Evolutionary conservation across 2,329 filamentous ascomycete genomes (phyloP).

Genomic region (Endoconidiophora laricicola): DNA sequence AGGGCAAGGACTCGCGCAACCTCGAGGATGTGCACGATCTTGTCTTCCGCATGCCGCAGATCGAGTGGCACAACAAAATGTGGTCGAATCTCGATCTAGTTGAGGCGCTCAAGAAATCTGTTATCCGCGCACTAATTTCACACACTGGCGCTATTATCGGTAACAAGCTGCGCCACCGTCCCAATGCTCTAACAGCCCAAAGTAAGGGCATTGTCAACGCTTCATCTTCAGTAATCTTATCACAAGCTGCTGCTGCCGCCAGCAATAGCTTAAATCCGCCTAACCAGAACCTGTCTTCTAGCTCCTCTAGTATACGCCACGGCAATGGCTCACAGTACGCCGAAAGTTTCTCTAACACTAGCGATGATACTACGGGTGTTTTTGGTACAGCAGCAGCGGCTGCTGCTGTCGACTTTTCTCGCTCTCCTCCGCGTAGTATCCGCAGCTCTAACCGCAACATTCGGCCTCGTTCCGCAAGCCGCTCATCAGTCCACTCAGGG

Average conservation of each 20-base stretch:
- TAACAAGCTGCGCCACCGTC: constrained; percentile 89
- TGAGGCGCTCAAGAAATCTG: constrained; percentile 80
- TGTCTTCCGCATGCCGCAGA: constrained; percentile 82
- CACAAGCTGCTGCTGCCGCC: constrained; percentile 16
- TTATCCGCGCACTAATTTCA: constrained; percentile 83
- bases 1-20: constrained; percentile 88
- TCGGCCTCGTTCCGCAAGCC: constrained; percentile 5
- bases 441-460: constrained; percentile 30
- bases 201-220: constrained; percentile 52
- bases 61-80: constrained; percentile 97
- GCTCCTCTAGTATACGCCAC: constrained; percentile 23
- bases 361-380: constrained; percentile 40
- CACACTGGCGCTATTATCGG: constrained; percentile 93
- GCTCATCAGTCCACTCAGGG: constrained; percentile 11
- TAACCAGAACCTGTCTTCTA: constrained; percentile 19
- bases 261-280: not conserved
- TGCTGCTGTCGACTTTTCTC: constrained; percentile 40
- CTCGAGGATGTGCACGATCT: constrained; percentile 95
- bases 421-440: constrained; percentile 39
- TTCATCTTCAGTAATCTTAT: constrained; percentile 38
- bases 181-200: constrained; percentile 45
- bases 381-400: constrained; percentile 23
- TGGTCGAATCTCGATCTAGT: constrained; percentile 97
- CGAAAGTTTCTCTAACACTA: constrained; percentile 32
- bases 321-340: constrained; percentile 16